These are phyloP conservation scores for Salvia rosmarinus DNA, from an alignment of 257 asterid genomes.

Conservation along the genomic window DNA sequence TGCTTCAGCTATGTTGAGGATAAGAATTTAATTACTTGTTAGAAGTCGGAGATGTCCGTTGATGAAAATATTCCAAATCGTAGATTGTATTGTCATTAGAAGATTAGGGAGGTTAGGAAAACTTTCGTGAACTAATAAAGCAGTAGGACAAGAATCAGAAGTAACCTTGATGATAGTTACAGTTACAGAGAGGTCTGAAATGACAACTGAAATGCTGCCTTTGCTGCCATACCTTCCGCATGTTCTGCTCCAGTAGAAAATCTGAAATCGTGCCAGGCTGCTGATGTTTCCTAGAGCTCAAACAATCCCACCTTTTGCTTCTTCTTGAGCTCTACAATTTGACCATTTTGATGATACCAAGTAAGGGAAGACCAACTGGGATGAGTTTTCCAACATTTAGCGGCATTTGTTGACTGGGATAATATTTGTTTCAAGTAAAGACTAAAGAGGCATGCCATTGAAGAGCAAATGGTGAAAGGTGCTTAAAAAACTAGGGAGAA, in stretches of 20 bases:
- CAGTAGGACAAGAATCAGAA: not conserved
- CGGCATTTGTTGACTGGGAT: not conserved
- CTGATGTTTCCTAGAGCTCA: not conserved
- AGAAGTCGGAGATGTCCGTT: not conserved
- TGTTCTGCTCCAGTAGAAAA: not conserved
- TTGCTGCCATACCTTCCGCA: not conserved
- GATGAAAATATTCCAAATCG: not conserved
- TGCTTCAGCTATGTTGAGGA: not conserved
- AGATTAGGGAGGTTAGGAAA: not conserved
- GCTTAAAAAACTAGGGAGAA: too few relatives aligned
- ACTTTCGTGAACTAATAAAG: not conserved
- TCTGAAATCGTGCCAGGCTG: not conserved
- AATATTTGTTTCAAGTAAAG: too few relatives aligned
- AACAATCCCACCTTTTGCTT: not conserved
- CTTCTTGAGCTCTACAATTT: too few relatives aligned
- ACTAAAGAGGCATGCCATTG: too few relatives aligned
- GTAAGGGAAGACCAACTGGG: too few relatives aligned
- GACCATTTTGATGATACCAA: too few relatives aligned
- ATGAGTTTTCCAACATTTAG: not conserved
- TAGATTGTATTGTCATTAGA: not conserved
- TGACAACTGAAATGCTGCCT: not conserved
- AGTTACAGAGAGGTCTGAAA: not conserved
- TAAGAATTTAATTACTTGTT: not conserved
- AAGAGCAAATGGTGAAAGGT: too few relatives aligned
- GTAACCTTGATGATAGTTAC: not conserved